Base-by-base conservation (phyloP, 2,329 filamentous ascomycete species). In the Penicillium hesseltinei region DNA sequence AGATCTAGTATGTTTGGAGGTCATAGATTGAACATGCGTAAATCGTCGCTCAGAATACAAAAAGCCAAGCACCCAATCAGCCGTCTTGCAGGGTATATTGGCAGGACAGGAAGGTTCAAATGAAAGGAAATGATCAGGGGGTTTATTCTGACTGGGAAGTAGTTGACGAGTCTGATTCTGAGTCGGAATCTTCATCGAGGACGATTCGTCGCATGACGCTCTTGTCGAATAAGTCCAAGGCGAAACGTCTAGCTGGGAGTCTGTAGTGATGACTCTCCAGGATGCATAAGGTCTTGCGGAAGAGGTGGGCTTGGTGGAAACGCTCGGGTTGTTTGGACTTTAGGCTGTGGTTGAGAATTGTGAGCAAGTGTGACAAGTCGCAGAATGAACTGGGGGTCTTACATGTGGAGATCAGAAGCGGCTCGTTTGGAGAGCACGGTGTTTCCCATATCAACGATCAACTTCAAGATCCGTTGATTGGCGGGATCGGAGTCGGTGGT, bases 211-310 rank as follows among this genome's bases (percentile, higher is more conserved):
- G 82, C 75, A 97, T 82, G 43, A 97, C 90, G 58, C 85, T 88
- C 75, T 93, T 94, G 69, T 97, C 93, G 68, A 99, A 99, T 23
- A 99, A 78, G 71, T 97, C 94, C 58, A 97, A 87, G 36, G 96
- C 89, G 76, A 96, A 92, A 45, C 93, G 88, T 60, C 93, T 88
- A 29, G 95, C 89, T 1, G 88, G 88, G 2, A 99, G 82, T 23
- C 92, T 85, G 75, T 94, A 97, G 71, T 95, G 91, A 67, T 96
- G 93, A 64, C 86, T 87, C 73, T 97, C 92, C 58, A 99, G 82
- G 48, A 97, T 81, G 9, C 85, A 84, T 80, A 99, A 87, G 46
- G 94, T 87, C 69, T 92, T 90, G 64, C 88, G 87, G 78, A 97
- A 97, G 42, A 99, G 83, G 5, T 82, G 81, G 5, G 88, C 84